A percentile compares a stretch with the other conserved stretches of the same genome.
Evolutionary conservation across 352 stramenopile species (phyloP).

Genomic region (Globisporangium radiosum): DNA sequence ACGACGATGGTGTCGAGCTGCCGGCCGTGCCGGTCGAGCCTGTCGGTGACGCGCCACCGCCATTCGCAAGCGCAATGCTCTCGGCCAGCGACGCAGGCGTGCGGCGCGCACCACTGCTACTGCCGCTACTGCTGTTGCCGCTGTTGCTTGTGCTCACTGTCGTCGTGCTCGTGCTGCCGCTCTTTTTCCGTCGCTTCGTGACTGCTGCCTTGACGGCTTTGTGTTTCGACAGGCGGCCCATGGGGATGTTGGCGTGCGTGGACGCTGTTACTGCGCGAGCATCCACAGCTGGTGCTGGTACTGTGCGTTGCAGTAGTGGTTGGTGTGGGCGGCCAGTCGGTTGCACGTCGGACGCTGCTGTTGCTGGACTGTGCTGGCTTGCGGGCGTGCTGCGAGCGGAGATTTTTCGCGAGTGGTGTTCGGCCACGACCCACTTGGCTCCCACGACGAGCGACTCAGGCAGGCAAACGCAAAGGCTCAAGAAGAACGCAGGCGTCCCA

Average conservation of each 20-base stretch:
- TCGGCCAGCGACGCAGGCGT: slow-evolving; percentile 8
- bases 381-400: slow-evolving; percentile 2
- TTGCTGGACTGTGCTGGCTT: not conserved
- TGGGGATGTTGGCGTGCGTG: not conserved
- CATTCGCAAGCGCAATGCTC: slow-evolving; percentile 12
- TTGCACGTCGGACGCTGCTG: not conserved
- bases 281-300: slow-evolving; percentile 1
- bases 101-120: slow-evolving; percentile 24
- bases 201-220: slow-evolving; percentile 14
- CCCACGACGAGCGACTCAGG: slow-evolving; percentile 2
- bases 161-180: not conserved
- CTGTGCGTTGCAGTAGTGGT: not conserved
- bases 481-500: not conserved
- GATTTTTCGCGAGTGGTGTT: slow-evolving; percentile 18
- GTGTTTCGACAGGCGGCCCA: slow-evolving; percentile 17
- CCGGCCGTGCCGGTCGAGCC: slow-evolving; percentile 11
- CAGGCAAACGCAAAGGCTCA: not conserved
- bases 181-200: slow-evolving; percentile 12
- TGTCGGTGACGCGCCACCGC: slow-evolving; percentile 3
- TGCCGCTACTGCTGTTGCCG: slow-evolving; percentile 1
- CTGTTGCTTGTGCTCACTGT: not conserved
- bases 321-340: not conserved
- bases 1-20: slow-evolving; percentile 14
- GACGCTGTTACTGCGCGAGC: not conserved
- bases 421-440: slow-evolving; percentile 5